phyloP scores from a whole-genome alignment of 2,329 filamentous ascomycete genomes.

The Fusarium penzigii region DNA sequence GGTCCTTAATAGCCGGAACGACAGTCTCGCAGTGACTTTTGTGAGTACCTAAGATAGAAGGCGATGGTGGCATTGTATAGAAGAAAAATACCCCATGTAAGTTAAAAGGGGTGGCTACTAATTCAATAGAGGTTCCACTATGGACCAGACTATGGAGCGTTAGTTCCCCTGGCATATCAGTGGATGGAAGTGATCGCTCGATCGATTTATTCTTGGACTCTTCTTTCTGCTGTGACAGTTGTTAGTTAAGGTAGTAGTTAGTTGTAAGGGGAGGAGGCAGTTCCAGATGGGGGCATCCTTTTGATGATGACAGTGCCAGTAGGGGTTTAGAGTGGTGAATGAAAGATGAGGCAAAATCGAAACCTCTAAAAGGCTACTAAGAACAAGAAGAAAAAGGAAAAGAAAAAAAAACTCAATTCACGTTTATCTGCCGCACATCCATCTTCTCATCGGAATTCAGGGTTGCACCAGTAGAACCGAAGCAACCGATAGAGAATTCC shows the following conservation, averaged over 20 bases:
- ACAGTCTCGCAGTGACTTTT: too few relatives aligned
- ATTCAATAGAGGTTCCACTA: neutral
- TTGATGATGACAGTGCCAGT: too few relatives aligned
- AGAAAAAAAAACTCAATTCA: neutral
- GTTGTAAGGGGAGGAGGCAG: too few relatives aligned
- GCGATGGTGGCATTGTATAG: neutral
- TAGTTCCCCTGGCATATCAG: neutral
- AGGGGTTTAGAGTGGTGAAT: too few relatives aligned
- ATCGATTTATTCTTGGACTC: neutral
- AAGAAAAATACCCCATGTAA: neutral
- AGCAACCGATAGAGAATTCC: neutral
- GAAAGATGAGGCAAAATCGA: too few relatives aligned
- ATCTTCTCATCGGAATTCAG: neutral
- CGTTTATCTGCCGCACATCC: neutral
- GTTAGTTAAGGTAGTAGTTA: too few relatives aligned
- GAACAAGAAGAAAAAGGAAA: too few relatives aligned
- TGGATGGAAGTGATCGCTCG: neutral
- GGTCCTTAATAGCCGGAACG: neutral
- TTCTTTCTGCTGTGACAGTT: neutral
- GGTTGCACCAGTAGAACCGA: neutral
- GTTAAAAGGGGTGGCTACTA: neutral
- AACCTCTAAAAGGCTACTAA: too few relatives aligned
- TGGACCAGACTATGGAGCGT: neutral
- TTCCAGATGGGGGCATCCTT: too few relatives aligned
- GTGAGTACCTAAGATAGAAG: too few relatives aligned